These are phyloP conservation scores for Oryza glaberrima DNA, from an alignment of 176 grass and related monocot genomes.

Conservation along the genomic window DNA sequence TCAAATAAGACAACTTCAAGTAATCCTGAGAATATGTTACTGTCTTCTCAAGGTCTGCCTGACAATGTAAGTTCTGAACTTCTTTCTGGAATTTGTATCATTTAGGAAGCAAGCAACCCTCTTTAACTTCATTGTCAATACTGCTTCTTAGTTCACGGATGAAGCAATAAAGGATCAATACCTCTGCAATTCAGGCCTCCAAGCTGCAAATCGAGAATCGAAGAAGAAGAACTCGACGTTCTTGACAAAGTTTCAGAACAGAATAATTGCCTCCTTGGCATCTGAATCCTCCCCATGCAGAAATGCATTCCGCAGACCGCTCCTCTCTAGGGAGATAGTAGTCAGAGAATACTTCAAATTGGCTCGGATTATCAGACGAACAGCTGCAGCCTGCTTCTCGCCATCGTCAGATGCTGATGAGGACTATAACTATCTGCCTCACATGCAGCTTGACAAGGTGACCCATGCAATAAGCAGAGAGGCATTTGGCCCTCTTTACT, in stretches of 20 bases:
- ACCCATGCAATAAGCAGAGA: slow-evolving; percentile 35
- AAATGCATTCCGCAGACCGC: background rate
- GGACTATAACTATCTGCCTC: slow-evolving; percentile 36
- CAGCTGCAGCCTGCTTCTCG: slow-evolving; percentile 16
- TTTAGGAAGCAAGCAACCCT: background rate
- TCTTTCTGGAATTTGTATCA: too few relatives aligned
- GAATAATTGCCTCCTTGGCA: background rate
- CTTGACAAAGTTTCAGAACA: slow-evolving; percentile 14
- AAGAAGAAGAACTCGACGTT: background rate
- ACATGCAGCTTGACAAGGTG: slow-evolving; percentile 56
- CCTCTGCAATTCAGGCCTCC: background rate
- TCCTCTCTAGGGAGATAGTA: slow-evolving; percentile 14
- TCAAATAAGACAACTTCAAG: background rate
- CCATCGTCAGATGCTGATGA: slow-evolving; percentile 19
- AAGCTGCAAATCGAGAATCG: background rate
- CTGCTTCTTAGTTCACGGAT: slow-evolving; percentile 18
- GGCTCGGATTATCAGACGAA: background rate
- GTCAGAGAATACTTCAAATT: slow-evolving; percentile 12
- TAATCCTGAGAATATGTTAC: background rate
- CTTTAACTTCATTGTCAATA: background rate
- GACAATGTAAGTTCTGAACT: slow-evolving; percentile 10
- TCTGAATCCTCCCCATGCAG: background rate
- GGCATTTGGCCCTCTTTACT: slow-evolving; percentile 57
- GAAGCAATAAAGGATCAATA: slow-evolving; percentile 13
- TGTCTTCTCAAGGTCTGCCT: background rate